Base-by-base conservation (phyloP, 805 yeast genomes). In the Saturnispora diversa region DNA sequence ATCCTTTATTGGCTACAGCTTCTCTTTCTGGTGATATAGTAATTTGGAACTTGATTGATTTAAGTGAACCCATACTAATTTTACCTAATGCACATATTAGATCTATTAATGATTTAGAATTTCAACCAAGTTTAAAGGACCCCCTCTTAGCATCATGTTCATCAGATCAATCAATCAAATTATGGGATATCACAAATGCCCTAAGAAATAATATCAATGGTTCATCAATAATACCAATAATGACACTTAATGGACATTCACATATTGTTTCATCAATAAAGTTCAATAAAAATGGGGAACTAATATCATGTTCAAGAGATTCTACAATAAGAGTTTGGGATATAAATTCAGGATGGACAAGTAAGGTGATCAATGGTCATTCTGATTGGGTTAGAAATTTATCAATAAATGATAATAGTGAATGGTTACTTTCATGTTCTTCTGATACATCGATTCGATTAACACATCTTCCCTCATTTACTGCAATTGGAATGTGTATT, bases 311-410 rank as follows among this genome's bases (percentile, higher is more conserved):
- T 23, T 78, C 86, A 1, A 63, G 88, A 43, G 90, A 82, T 52
- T 66, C 64, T 6, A 55, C 78, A 1, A 69, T 80, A 6, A 77
- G 70, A 50, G 51, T 75, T 2, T 82, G 88, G 88, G 83, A 83
- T 57, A 53, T 80, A 6, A 59, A 65, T 2, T 68, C 75, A 3
- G 95, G 95, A 0, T 77, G 74, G 68, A 74, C 86, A 44, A 49
- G 75, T 13, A 69, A 71, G 44, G 74, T 84, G 1, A 74, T 86
- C 42, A 68, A 72, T 12, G 90, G 88, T 1, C 97, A 88, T 59
- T 72, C 84, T 8, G 95, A 86, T 48, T 88, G 97, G 97, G 86
- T 86, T 4, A 65, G 95, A 43, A 66, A 74, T 9, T 48, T 86
- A 2, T 32, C 43, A 7, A 26, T 46, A 6, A 57, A 64, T 23